Conservation (phyloP, 1,284 basidiomycete genomes). For the Trichosporon sp. region DNA sequence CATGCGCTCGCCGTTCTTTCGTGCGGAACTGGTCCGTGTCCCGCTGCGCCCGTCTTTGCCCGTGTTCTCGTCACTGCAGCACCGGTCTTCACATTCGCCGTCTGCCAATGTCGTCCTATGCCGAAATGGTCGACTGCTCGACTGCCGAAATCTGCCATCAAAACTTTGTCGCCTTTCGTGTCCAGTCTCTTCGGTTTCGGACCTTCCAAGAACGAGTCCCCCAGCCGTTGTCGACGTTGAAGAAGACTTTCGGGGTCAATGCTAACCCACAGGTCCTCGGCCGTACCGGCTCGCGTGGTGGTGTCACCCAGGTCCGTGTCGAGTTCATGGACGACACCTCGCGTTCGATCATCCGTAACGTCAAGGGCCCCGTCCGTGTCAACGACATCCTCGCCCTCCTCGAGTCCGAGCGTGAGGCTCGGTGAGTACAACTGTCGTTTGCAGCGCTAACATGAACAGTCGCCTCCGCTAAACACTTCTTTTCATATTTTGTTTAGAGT, state of each 20-base stretch:
- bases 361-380: slow-evolving; percentile 96
- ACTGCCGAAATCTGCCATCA: background rate
- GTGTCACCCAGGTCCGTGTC: slow-evolving; percentile 99
- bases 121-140: background rate
- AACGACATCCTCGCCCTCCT: slow-evolving; percentile 96
- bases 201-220: too few relatives aligned
- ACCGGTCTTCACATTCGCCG: too few relatives aligned
- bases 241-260: background rate
- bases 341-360: slow-evolving; percentile 97
- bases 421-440: slow-evolving; percentile 65
- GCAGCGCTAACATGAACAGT: slow-evolving; percentile 25
- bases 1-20: too few relatives aligned
- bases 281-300: slow-evolving; percentile 98
- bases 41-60: too few relatives aligned
- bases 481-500: slow-evolving; percentile 30
- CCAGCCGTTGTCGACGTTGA: background rate
- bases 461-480: slow-evolving; percentile 37
- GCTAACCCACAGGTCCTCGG: slow-evolving; percentile 76
- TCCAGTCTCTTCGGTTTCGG: too few relatives aligned
- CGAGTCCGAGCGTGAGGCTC: slow-evolving; percentile 99
- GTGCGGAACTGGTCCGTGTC: too few relatives aligned
- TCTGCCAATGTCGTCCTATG: too few relatives aligned
- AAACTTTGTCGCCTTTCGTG: background rate
- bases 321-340: slow-evolving; percentile 99
- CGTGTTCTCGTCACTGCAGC: too few relatives aligned